Percentiles rank a stretch among this genome's conserved stretches.
Conservation (phyloP, 2,329 filamentous ascomycete species). For the Elsinoe fawcettii region DNA sequence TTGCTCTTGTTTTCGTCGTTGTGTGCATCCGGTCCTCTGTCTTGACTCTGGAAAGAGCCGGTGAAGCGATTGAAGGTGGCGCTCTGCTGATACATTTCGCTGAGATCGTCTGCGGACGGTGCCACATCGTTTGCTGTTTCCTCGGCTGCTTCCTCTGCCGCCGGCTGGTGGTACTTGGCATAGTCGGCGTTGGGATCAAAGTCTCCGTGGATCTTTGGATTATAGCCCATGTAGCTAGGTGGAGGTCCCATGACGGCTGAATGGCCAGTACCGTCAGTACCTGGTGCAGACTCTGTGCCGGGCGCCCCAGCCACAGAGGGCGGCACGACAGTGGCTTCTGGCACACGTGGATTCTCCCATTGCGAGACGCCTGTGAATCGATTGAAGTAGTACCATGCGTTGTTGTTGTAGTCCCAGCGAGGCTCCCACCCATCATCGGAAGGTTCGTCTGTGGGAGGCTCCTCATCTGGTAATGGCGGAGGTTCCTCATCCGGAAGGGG, state of each 20-base stretch:
- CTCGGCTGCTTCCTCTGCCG: conserved; percentile 37
- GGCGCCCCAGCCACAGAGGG: not conserved
- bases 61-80: conserved; percentile 89
- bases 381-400: conserved; percentile 79
- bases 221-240: conserved; percentile 63
- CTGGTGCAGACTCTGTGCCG: conserved; percentile 16
- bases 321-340: conserved; percentile 25
- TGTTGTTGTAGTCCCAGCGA: conserved; percentile 61
- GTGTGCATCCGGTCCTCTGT: conserved; percentile 64
- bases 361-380: conserved; percentile 66
- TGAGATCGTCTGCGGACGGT: conserved; percentile 23
- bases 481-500: conserved; percentile 24
- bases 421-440: conserved; percentile 69
- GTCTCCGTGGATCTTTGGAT: conserved; percentile 89
- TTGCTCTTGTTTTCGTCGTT: conserved; percentile 80
- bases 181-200: conserved; percentile 97
- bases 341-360: conserved; percentile 79
- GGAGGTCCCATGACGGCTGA: conserved; percentile 30
- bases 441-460: conserved; percentile 17
- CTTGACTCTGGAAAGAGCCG: conserved; percentile 66
- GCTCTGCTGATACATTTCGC: conserved; percentile 53
- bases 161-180: conserved; percentile 43
- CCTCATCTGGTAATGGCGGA: conserved; percentile 25
- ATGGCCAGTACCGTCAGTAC: not conserved
- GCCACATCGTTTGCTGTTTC: conserved; percentile 20